Evolutionary conservation across 306 rosid genomes (phyloP).

Genomic region (Erythrophleum fordii): DNA sequence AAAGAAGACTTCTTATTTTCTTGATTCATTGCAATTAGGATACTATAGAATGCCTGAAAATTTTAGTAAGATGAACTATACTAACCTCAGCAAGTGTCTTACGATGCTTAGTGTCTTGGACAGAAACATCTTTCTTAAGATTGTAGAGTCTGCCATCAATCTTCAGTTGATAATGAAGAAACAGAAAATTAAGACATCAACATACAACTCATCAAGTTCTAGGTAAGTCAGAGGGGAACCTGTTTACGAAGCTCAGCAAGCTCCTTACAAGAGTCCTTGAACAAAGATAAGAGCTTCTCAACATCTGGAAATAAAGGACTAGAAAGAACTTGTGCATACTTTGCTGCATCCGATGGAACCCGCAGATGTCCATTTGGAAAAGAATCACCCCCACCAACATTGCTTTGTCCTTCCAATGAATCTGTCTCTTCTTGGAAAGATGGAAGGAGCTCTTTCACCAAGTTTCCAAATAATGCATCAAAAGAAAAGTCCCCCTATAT

Average conservation of each 20-base stretch:
- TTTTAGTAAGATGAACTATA: background rate
- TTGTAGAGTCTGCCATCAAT: constrained; percentile 81
- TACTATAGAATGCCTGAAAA: background rate
- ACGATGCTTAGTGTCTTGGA: constrained; percentile 90
- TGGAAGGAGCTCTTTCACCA: constrained; percentile 77
- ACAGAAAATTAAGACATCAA: constrained; percentile 12
- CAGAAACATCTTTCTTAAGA: constrained; percentile 90
- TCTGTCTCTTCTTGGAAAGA: constrained; percentile 72
- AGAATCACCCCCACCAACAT: constrained; percentile 44
- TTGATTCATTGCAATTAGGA: background rate
- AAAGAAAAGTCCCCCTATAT: constrained; percentile 71
- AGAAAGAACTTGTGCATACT: constrained; percentile 51
- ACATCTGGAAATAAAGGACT: constrained; percentile 74
- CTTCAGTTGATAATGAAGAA: constrained; percentile 42
- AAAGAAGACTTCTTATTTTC: background rate
- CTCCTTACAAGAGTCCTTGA: constrained; percentile 73
- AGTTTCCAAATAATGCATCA: constrained; percentile 71
- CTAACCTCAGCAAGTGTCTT: constrained; percentile 92
- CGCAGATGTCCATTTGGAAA: constrained; percentile 64
- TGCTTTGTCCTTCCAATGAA: constrained; percentile 52
- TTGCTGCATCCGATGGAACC: constrained; percentile 49
- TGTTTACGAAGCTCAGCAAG: constrained; percentile 71
- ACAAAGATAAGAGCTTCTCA: constrained; percentile 64
- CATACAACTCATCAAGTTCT: constrained; percentile 5
- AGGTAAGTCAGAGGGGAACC: constrained; percentile 41